These are phyloP conservation scores for Gynandropsis gynandra DNA, from an alignment of 345 rosid species.

Conservation along the genomic window DNA sequence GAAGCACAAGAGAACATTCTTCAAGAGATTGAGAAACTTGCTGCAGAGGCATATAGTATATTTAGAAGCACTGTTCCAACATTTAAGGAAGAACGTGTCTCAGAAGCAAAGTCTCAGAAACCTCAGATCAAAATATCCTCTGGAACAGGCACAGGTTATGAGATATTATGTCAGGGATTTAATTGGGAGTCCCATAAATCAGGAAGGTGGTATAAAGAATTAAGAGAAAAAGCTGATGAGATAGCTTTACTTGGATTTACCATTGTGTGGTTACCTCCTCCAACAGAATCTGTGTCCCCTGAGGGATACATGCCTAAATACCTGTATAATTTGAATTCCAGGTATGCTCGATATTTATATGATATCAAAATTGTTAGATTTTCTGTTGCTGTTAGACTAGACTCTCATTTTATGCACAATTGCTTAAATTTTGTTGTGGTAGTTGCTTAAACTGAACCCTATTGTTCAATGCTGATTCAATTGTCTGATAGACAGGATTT, in stretches of 20 bases:
- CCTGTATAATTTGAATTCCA: constrained; percentile 80
- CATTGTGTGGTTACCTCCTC: constrained; percentile 90
- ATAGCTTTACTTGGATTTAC: constrained; percentile 78
- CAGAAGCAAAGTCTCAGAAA: constrained; percentile 32
- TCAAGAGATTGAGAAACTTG: constrained; percentile 90
- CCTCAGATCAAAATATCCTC: constrained; percentile 49
- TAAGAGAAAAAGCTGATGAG: constrained; percentile 62
- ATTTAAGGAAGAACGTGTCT: constrained; percentile 47
- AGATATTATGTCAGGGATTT: constrained; percentile 90
- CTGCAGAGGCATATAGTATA: constrained; percentile 95
- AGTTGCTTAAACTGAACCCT: too few species aligned
- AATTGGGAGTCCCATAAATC: constrained; percentile 97
- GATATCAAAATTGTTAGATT: too few species aligned
- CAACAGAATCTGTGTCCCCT: constrained; percentile 95
- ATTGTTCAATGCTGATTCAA: constrained; percentile 10
- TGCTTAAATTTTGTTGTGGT: too few species aligned
- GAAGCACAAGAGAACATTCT: constrained; percentile 82
- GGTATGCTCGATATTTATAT: constrained; percentile 37
- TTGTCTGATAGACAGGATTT: too few species aligned
- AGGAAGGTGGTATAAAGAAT: constrained; percentile 76
- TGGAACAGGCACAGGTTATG: constrained; percentile 80
- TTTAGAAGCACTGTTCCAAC: constrained; percentile 66
- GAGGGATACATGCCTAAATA: constrained; percentile 99
- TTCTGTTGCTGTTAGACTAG: background rate
- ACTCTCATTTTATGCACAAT: background rate